Conservation (phyloP, 1,139 yeast species). For the Suhomyces yuchorum region DNA sequence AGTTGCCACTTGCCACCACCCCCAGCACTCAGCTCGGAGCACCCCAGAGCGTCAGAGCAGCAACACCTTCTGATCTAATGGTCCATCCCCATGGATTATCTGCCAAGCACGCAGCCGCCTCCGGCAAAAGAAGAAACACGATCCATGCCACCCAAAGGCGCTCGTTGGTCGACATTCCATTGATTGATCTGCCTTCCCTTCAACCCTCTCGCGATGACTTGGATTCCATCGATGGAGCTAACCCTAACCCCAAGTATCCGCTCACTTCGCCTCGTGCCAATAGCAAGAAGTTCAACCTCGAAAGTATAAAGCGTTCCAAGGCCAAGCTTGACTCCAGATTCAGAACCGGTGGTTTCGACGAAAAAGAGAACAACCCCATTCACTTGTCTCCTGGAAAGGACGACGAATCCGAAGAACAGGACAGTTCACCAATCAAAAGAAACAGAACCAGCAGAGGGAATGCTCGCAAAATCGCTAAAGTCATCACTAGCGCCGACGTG, state of each 20-base stretch:
- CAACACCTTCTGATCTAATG: slow-evolving; percentile 20
- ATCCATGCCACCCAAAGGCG: slow-evolving; percentile 21
- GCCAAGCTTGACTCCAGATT: slow-evolving; percentile 13
- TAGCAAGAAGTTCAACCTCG: slow-evolving; percentile 15
- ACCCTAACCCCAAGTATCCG: slow-evolving; percentile 15
- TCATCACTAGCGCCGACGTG: slow-evolving; percentile 25
- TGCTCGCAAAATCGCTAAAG: slow-evolving; percentile 26
- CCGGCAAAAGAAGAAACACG: slow-evolving; percentile 25
- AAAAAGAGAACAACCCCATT: slow-evolving; percentile 25
- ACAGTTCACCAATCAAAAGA: slow-evolving; percentile 22
- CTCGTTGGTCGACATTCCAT: slow-evolving; percentile 16
- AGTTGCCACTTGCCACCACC: slow-evolving; percentile 16
- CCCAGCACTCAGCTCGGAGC: slow-evolving; percentile 8
- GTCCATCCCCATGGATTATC: slow-evolving; percentile 53
- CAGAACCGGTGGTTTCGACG: slow-evolving; percentile 15
- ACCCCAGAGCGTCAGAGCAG: slow-evolving; percentile 12
- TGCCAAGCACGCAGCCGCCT: slow-evolving; percentile 32
- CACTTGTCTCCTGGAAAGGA: slow-evolving; percentile 20
- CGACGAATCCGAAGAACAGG: slow-evolving; percentile 11
- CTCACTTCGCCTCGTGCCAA: slow-evolving; percentile 19
- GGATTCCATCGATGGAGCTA: neutral
- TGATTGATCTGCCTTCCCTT: slow-evolving; percentile 8
- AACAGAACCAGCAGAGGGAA: slow-evolving; percentile 17
- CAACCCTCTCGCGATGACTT: slow-evolving; percentile 8
- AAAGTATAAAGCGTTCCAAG: slow-evolving; percentile 18